Evolutionary conservation across 768 basidiomycete genomes (phyloP).

Genomic region (Russula abietina): DNA sequence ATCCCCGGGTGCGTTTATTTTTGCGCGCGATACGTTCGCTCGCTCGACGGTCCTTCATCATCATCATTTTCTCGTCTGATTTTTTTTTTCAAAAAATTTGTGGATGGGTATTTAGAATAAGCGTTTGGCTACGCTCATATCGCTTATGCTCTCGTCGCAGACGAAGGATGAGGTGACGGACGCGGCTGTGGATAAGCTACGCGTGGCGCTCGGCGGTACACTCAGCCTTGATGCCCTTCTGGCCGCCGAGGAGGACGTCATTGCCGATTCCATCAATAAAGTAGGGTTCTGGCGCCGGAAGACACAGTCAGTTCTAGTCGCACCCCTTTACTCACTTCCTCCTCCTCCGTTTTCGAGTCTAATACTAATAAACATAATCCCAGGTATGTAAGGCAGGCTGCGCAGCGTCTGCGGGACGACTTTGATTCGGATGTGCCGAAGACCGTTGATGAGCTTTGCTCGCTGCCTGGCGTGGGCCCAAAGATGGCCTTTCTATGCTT

Average conservation of each 20-base stretch:
- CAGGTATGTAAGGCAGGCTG: constrained; percentile 73
- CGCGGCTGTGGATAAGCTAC: constrained; percentile 69
- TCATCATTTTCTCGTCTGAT: background rate
- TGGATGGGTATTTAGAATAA: constrained; percentile 51
- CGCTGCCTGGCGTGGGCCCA: constrained; percentile 86
- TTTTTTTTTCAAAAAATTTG: no score
- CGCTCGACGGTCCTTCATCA: background rate
- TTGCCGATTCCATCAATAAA: constrained; percentile 75
- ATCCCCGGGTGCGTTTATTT: constrained; percentile 72
- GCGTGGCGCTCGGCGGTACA: constrained; percentile 68
- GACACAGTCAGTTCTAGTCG: constrained; percentile 62
- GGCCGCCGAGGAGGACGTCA: constrained; percentile 50
- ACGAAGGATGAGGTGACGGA: constrained; percentile 90
- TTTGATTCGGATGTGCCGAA: constrained; percentile 83
- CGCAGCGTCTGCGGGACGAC: constrained; percentile 58
- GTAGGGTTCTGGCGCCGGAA: constrained; percentile 95
- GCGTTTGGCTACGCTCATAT: constrained; percentile 80
- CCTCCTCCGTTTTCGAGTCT: background rate
- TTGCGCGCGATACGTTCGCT: no score
- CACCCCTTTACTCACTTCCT: background rate
- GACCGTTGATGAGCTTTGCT: constrained; percentile 82
- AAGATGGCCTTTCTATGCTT: constrained; percentile 92
- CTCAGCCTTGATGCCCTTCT: constrained; percentile 68
- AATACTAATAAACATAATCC: no score
- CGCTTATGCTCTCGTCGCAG: constrained; percentile 93